A percentile compares a stretch with the other conserved stretches of the same genome.
Evolutionary conservation across 1,284 basidiomycete genomes (phyloP).

Genomic region (Vanrija humicola): DNA sequence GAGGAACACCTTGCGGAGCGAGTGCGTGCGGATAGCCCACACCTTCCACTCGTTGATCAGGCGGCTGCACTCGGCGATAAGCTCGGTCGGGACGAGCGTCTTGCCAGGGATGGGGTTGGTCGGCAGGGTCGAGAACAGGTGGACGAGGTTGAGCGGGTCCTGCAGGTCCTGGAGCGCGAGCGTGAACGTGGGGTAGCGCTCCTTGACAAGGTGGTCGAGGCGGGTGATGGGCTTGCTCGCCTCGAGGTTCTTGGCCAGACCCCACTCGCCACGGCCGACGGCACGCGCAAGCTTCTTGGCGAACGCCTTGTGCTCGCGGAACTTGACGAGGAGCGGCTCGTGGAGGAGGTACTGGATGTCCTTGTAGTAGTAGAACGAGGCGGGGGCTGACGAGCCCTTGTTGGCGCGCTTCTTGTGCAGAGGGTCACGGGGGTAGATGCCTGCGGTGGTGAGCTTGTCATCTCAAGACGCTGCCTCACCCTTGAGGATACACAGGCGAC

Average conservation of each 20-base stretch:
- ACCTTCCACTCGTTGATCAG: conserved; percentile 84
- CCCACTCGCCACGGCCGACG: conserved; percentile 91
- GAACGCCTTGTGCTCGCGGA: conserved; percentile 97
- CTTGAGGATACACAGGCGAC: conserved; percentile 95
- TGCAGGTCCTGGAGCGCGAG: conserved; percentile 95
- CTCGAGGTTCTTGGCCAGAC: conserved; percentile 87
- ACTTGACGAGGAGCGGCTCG: conserved; percentile 91
- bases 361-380: conserved; percentile 97
- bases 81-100: conserved; percentile 69
- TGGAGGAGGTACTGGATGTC: conserved; percentile 97
- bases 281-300: conserved; percentile 95
- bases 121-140: conserved; percentile 85
- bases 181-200: conserved; percentile 95
- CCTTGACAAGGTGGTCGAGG: conserved; percentile 96
- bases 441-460: conserved; percentile 50
- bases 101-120: conserved; percentile 61
- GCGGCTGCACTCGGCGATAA: conserved; percentile 86
- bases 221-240: conserved; percentile 83
- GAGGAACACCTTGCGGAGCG: conserved; percentile 87
- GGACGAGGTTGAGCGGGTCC: conserved; percentile 92
- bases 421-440: conserved; percentile 97
- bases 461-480: conserved; percentile 55
- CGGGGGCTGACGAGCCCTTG: conserved; percentile 94
- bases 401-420: conserved; percentile 89
- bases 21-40: conserved; percentile 84